Evolutionary conservation across 2,329 filamentous ascomycete genomes (phyloP).

Genomic region (Bretziella fagacearum): DNA sequence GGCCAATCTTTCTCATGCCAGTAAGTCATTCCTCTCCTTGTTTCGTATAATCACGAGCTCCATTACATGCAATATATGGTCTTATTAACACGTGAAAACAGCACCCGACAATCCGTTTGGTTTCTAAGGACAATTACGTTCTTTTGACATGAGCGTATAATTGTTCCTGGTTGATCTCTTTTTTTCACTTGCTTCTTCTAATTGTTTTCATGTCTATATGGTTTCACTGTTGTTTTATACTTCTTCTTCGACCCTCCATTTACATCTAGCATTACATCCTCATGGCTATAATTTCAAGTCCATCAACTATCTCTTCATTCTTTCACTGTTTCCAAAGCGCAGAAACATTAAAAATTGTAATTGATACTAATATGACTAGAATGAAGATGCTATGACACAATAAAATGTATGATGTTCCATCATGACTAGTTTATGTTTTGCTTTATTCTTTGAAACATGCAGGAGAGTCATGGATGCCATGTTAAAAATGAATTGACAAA

Average conservation of each 20-base stretch:
- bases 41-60: not conserved
- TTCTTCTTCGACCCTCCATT: constrained; percentile 3
- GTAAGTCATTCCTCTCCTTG: constrained; percentile 44
- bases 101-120: constrained; percentile 39
- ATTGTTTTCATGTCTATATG: constrained; percentile 6
- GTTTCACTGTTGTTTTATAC: not conserved
- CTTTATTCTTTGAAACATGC: no score
- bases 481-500: no score
- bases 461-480: no score
- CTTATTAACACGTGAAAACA: constrained; percentile 17
- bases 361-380: constrained; percentile 1
- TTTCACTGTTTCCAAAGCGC: not conserved
- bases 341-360: constrained; percentile 3
- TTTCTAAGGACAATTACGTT: constrained; percentile 22
- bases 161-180: constrained; percentile 2
- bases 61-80: no score
- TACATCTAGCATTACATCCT: constrained; percentile 2
- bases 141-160: not conserved
- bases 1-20: constrained; percentile 86
- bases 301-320: not conserved
- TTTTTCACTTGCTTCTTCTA: constrained; percentile 4
- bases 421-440: no score
- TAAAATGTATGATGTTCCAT: not conserved
- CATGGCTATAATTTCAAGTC: not conserved
- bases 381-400: no score